Base-by-base conservation (phyloP, 257 asterid species). In the Cynanchum wilfordii region DNA sequence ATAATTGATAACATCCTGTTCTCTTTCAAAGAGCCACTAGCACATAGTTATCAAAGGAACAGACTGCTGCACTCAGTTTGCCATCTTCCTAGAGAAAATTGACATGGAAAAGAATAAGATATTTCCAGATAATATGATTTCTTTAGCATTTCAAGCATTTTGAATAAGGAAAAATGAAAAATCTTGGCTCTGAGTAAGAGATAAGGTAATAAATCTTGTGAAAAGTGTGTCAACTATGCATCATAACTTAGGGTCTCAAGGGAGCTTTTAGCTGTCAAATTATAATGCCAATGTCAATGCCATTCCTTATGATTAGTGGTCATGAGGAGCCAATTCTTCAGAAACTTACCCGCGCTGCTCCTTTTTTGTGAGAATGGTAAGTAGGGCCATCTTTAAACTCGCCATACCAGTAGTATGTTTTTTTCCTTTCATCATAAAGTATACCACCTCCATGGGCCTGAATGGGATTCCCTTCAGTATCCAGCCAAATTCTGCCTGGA, bases 401-500 rank as follows among this genome's bases (percentile, higher is more conserved):
- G 12, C 99, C 99, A 72, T 92, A 95, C 99, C 99, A 95, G 79
- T 89, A 95, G 82, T 90, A 95, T 54, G 87, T 88, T 82, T 52
- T 76, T 49, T 86, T 83, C 74, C 74, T 82, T 75, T 82, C 91
- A 74, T 95, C 99, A 42, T 87, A 90, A n/a, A 92, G 73, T 78
- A 95, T 86, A 42, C 98, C 98, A 71, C 98, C 99, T 49, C 99
- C 99, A 78, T 90, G 99, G 62, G 97, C 99, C 81, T 95, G 99
- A 78, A 95, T 90, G 54, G 98, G 97, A 79, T 90, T 90, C 70
- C 98, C 96, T 65, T 90, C 88, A 52, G 95, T 95, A 79, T 95
- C 99, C 79, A 95, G 79, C 99, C 99, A 95, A 75, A 90, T 82
- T 77, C 89, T 87, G 64, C 90, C 98, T 5, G 99, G 98, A 81